Conservation (phyloP, 2,329 filamentous ascomycete genomes). For the Escovopsis sp. region DNA sequence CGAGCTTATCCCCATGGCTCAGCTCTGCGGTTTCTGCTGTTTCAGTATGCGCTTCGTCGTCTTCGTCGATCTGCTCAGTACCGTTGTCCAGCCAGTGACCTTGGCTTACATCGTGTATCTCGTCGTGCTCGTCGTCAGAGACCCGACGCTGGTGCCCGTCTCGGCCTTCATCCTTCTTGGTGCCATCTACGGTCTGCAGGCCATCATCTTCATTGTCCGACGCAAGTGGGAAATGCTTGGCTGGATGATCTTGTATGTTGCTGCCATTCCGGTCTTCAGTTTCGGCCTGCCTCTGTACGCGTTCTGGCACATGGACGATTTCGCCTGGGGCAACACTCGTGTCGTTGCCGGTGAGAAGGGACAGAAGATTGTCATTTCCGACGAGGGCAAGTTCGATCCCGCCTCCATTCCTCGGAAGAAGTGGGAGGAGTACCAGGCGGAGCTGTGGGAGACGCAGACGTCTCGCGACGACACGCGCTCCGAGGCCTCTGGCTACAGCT, state of each 20-base stretch:
- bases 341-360: slow-evolving; percentile 89
- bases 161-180: slow-evolving; percentile 82
- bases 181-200: slow-evolving; percentile 95
- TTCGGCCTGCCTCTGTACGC: slow-evolving; percentile 82
- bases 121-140: slow-evolving; percentile 54
- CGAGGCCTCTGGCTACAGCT: slow-evolving; percentile 85
- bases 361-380: slow-evolving; percentile 80
- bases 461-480: slow-evolving; percentile 69
- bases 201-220: slow-evolving; percentile 88
- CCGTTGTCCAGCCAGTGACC: slow-evolving; percentile 81
- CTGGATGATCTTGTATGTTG: slow-evolving; percentile 94
- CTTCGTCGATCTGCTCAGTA: slow-evolving; percentile 84
- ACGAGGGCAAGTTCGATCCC: slow-evolving; percentile 97
- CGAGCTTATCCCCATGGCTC: slow-evolving; percentile 81
- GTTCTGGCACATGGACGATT: slow-evolving; percentile 99
- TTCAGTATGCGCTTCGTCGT: slow-evolving; percentile 99
- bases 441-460: slow-evolving; percentile 91
- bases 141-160: slow-evolving; percentile 54
- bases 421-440: slow-evolving; percentile 98
- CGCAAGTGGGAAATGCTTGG: slow-evolving; percentile 99
- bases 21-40: slow-evolving; percentile 98
- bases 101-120: slow-evolving; percentile 83
- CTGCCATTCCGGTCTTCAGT: slow-evolving; percentile 83
- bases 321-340: slow-evolving; percentile 98
- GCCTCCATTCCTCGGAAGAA: slow-evolving; percentile 87